These are phyloP conservation scores for Lanmaoa pseudosensibilis DNA, from an alignment of 768 basidiomycete genomes.

Conservation along the genomic window DNA sequence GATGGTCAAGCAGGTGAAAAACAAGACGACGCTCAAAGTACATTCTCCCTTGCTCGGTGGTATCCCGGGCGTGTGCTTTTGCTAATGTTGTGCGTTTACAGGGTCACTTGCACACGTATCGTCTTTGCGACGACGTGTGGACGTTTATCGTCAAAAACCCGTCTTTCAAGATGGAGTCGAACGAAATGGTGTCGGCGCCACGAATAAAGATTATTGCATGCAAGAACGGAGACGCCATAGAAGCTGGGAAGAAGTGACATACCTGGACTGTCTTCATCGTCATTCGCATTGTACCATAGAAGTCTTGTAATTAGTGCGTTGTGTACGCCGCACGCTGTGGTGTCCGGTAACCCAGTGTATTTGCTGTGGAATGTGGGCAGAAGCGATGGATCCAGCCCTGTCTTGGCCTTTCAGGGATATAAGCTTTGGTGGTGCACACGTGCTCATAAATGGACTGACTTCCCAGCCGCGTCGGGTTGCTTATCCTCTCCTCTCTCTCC, in stretches of 20 bases:
- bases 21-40: constrained; percentile 91
- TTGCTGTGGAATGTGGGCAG: too few relatives aligned
- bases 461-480: constrained; percentile 23
- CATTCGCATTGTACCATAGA: constrained; percentile 25
- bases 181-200: constrained; percentile 67
- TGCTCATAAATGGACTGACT: constrained; percentile 16
- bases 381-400: not conserved
- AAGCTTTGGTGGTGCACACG: constrained; percentile 17
- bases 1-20: constrained; percentile 91
- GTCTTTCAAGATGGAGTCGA: constrained; percentile 93
- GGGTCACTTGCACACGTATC: constrained; percentile 92
- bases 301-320: constrained; percentile 24
- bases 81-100: constrained; percentile 28
- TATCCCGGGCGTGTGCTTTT: not conserved
- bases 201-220: constrained; percentile 98
- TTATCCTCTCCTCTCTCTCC: constrained; percentile 9
- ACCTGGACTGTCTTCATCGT: not conserved
- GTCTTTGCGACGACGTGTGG: constrained; percentile 96
- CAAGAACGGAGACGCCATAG: constrained; percentile 90
- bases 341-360: too few relatives aligned
- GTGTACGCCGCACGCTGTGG: too few relatives aligned
- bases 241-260: constrained; percentile 72
- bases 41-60: constrained; percentile 11
- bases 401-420: not conserved
- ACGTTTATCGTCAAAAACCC: constrained; percentile 96